These are phyloP conservation scores for Tilletia indica DNA, from an alignment of 1,284 basidiomycete genomes.

Conservation along the genomic window DNA sequence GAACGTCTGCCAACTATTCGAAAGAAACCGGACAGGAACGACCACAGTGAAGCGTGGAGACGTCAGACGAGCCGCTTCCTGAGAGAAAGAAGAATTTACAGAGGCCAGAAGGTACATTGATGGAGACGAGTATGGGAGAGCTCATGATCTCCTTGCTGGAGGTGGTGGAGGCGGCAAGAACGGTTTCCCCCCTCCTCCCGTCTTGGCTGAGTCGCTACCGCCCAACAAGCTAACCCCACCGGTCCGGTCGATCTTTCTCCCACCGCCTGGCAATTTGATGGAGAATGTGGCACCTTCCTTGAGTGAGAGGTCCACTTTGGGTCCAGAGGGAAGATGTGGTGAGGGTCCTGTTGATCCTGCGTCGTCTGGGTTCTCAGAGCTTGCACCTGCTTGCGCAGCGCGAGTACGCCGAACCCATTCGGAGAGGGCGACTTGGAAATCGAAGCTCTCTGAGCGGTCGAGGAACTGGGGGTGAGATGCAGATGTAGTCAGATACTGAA, in stretches of 20 bases:
- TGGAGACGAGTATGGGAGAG: too few species aligned
- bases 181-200: not conserved
- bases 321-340: slow-evolving; percentile 61
- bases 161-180: slow-evolving; percentile 16
- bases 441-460: slow-evolving; percentile 50
- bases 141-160: slow-evolving; percentile 1
- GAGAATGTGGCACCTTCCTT: slow-evolving; percentile 92
- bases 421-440: slow-evolving; percentile 69
- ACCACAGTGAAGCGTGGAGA: too few species aligned
- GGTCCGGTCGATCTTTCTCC: slow-evolving; percentile 6
- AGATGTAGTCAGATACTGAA: not conserved
- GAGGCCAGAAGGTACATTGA: too few species aligned
- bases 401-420: slow-evolving; percentile 73
- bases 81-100: too few species aligned
- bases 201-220: not conserved
- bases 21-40: too few species aligned
- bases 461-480: slow-evolving; percentile 34
- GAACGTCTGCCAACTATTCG: too few species aligned
- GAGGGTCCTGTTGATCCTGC: slow-evolving; percentile 32
- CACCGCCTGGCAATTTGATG: slow-evolving; percentile 18
- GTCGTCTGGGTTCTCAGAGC: slow-evolving; percentile 40
- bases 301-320: slow-evolving; percentile 88
- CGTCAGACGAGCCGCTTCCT: too few species aligned
- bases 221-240: slow-evolving; percentile 6
- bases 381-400: slow-evolving; percentile 26